Percentiles rank a stretch among this genome's conserved stretches.
phyloP scores from a whole-genome alignment of 2,329 filamentous ascomycete species.

The Colletotrichum sp. region DNA sequence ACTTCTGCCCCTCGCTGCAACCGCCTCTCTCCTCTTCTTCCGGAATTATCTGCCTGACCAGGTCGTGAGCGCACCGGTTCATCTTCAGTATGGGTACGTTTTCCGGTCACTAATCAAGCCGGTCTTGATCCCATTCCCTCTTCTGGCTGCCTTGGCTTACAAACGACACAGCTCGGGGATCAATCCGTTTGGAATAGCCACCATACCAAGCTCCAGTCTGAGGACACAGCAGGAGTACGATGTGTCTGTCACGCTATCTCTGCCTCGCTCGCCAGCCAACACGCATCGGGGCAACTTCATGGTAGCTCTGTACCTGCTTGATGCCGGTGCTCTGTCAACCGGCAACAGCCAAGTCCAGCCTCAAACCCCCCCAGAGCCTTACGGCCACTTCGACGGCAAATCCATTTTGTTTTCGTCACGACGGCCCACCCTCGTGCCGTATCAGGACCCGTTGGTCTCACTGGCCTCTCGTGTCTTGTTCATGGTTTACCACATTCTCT shows the following conservation, averaged over 20 bases:
- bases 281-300: slow-evolving; percentile 89
- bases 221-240: slow-evolving; percentile 84
- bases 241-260: slow-evolving; percentile 72
- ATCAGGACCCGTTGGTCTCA: slow-evolving; percentile 73
- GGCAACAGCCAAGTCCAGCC: slow-evolving; percentile 20
- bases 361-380: slow-evolving; percentile 26
- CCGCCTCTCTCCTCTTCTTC: slow-evolving; percentile 60
- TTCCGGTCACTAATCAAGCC: neutral
- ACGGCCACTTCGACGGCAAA: slow-evolving; percentile 40
- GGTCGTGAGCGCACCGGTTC: slow-evolving; percentile 55
- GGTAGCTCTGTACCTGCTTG: slow-evolving; percentile 78
- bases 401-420: slow-evolving; percentile 67
- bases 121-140: neutral
- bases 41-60: slow-evolving; percentile 62
- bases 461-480: slow-evolving; percentile 64
- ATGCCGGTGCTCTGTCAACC: slow-evolving; percentile 36
- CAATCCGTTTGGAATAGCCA: slow-evolving; percentile 59
- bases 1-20: slow-evolving; percentile 51
- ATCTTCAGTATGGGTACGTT: slow-evolving; percentile 64
- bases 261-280: slow-evolving; percentile 82
- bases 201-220: slow-evolving; percentile 56
- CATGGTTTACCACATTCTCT: slow-evolving; percentile 73
- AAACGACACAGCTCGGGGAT: slow-evolving; percentile 42
- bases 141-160: neutral
- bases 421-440: slow-evolving; percentile 80